Base-by-base conservation (phyloP, 352 stramenopile genomes). In the Globisporangium polare region DNA sequence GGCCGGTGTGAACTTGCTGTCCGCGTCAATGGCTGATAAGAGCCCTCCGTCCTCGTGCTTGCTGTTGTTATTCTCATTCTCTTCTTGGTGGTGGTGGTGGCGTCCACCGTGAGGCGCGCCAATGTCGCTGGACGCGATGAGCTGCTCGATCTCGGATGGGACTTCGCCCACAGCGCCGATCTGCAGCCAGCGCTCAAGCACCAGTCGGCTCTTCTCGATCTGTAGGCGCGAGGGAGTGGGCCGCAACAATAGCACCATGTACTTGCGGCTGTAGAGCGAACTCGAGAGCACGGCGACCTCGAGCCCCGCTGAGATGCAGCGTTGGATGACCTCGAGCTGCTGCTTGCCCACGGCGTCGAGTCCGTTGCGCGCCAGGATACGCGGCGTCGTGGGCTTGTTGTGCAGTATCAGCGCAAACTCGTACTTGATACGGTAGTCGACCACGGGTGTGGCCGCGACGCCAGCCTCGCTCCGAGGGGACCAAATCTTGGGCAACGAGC, bases 81-180 rank as follows among this genome's bases (percentile, higher is more conserved):
- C 24, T 2, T 45, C n/a, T 12, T 58, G 31, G 31, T 29, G 54
- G 4, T 58, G 31, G 31, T 29, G 54, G 4, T 17, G 26, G 1
- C 42, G n/a, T 15, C 37, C 35, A 41, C 47, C 0, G 61, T 75
- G 55, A 74, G 69, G 31, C 65, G 73, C 27, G 9, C 83, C 83
- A 60, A 92, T 89, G 35, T 82, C 65, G 49, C 86, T 94, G 5
- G 80, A 83, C 1, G 83, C 85, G 29, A 94, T 94, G 20, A 94
- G 75, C 57, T 94, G 78, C 58, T 94, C 86, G 37, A 94, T 92
- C 68, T 94, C 86, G 0, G 83, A 93, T 5, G 86, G 86, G 2
- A 94, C 83, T 78, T 94, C 83, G 18, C 86, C 86, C 0, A 94
- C 83, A 27, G 86, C 86, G 58, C 86, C 86, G 26, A 94, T 94